Percentiles rank a stretch among this genome's conserved stretches.
These are phyloP conservation scores for Hirsutella rhossiliensis DNA, from an alignment of 2,329 filamentous ascomycete species.

Conservation along the genomic window DNA sequence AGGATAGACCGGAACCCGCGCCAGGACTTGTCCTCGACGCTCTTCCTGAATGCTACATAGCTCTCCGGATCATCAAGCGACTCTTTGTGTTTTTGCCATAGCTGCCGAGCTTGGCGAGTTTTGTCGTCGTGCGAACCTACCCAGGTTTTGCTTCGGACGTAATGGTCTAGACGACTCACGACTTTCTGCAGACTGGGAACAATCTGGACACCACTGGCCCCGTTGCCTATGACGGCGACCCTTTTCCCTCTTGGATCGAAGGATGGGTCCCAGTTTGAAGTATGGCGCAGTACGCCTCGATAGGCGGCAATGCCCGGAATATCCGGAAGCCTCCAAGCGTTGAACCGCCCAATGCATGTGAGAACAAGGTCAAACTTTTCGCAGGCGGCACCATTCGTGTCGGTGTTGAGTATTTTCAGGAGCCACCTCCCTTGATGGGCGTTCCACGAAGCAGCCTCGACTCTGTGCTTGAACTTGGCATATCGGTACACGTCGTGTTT, in stretches of 20 bases:
- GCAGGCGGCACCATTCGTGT: conserved; percentile 22
- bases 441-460: conserved; percentile 46
- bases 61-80: conserved; percentile 45
- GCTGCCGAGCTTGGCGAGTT: too few species aligned
- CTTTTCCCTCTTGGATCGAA: conserved; percentile 36
- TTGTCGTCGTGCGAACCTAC: conserved; percentile 45
- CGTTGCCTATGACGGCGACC: conserved; percentile 51
- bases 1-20: conserved; percentile 42
- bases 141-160: conserved; percentile 55
- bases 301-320: conserved; percentile 45
- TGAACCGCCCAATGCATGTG: conserved; percentile 53
- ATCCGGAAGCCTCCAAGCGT: conserved; percentile 50
- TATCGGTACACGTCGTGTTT: conserved; percentile 54
- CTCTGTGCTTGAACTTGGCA: conserved; percentile 40
- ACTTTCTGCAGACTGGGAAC: conserved; percentile 38
- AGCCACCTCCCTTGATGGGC: conserved; percentile 39
- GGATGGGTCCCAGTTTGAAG: conserved; percentile 44
- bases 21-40: conserved; percentile 50
- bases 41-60: conserved; percentile 49
- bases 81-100: conserved; percentile 15
- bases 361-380: conserved; percentile 49
- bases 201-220: conserved; percentile 47
- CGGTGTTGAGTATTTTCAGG: conserved; percentile 30
- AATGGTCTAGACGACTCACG: conserved; percentile 46
- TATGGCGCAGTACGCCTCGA: conserved; percentile 44